Evolutionary conservation across 352 stramenopile genomes (phyloP).

Genomic region (Globisporangium camurandrum): DNA sequence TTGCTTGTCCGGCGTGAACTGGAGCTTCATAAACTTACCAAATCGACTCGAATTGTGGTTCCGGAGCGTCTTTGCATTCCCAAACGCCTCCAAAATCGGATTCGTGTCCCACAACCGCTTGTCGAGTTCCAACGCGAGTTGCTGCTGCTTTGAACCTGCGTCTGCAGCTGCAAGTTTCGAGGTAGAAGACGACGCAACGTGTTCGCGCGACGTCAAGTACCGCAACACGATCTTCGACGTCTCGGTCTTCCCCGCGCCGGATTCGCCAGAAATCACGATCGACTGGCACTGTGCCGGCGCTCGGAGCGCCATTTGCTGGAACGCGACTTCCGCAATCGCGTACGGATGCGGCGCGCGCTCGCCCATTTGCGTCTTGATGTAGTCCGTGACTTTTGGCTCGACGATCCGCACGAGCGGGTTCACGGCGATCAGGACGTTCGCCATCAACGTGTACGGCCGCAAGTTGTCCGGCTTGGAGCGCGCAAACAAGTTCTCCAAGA

Average conservation of each 20-base stretch:
- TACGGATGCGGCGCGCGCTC: conserved; percentile 79
- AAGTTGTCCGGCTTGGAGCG: conserved; percentile 69
- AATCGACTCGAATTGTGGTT: conserved; percentile 87
- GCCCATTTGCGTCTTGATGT: conserved; percentile 86
- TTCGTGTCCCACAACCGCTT: conserved; percentile 86
- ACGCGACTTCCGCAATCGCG: conserved; percentile 80
- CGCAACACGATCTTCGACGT: conserved; percentile 87
- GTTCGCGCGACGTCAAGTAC: conserved; percentile 78
- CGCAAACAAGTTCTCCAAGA: conserved; percentile 73
- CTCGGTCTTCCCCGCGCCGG: conserved; percentile 82
- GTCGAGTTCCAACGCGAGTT: conserved; percentile 73
- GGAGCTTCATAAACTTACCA: conserved; percentile 88
- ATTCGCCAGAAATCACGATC: conserved; percentile 87
- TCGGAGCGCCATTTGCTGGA: conserved; percentile 83
- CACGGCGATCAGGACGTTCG: conserved; percentile 83
- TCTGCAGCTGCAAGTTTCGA: conserved; percentile 13
- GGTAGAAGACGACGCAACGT: conserved; percentile 42
- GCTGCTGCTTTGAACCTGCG: conserved; percentile 23
- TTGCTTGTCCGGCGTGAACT: conserved; percentile 69
- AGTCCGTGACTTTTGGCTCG: conserved; percentile 80
- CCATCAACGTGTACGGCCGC: conserved; percentile 84
- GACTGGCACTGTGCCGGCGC: conserved; percentile 77
- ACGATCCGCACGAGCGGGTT: conserved; percentile 78
- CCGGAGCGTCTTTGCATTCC: conserved; percentile 83
- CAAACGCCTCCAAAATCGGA: conserved; percentile 83